These are phyloP conservation scores for Teunomyces tritomae DNA, from an alignment of 805 yeast genomes.

Conservation along the genomic window DNA sequence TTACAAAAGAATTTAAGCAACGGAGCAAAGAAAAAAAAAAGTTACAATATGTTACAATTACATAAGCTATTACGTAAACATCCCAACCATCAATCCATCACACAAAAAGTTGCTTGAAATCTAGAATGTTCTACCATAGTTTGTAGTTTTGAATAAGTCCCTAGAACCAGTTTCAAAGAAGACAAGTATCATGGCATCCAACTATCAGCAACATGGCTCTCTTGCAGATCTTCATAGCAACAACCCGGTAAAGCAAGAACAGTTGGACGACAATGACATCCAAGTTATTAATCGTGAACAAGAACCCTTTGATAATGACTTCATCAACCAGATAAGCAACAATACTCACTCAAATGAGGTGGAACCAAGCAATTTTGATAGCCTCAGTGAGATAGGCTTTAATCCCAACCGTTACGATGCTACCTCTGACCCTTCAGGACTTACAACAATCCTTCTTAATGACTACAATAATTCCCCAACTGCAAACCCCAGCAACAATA, in stretches of 20 bases:
- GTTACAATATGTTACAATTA: neutral
- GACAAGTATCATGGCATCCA: constrained; percentile 1
- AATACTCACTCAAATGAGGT: neutral
- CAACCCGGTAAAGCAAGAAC: neutral
- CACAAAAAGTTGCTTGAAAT: neutral
- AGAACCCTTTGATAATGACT: constrained; percentile 7
- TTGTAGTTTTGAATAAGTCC: neutral
- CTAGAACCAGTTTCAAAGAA: neutral
- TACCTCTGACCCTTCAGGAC: constrained; percentile 2
- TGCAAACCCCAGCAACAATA: constrained; percentile 3
- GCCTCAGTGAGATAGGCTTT: neutral
- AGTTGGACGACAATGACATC: constrained; percentile 17
- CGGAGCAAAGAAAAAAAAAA: no score
- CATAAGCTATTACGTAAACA: neutral
- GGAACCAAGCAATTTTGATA: neutral
- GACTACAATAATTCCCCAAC: neutral
- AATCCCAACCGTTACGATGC: neutral
- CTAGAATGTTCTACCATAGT: constrained; percentile 2
- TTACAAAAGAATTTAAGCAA: no score
- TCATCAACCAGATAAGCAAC: constrained; percentile 1
- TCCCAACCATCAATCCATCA: neutral
- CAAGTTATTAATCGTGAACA: constrained; percentile 20
- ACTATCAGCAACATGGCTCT: neutral
- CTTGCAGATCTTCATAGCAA: neutral
- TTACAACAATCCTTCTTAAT: constrained; percentile 1